Percentiles rank a stretch among this genome's conserved stretches.
These are phyloP conservation scores for Firmiana major DNA, from an alignment of 345 rosid species.

Conservation along the genomic window DNA sequence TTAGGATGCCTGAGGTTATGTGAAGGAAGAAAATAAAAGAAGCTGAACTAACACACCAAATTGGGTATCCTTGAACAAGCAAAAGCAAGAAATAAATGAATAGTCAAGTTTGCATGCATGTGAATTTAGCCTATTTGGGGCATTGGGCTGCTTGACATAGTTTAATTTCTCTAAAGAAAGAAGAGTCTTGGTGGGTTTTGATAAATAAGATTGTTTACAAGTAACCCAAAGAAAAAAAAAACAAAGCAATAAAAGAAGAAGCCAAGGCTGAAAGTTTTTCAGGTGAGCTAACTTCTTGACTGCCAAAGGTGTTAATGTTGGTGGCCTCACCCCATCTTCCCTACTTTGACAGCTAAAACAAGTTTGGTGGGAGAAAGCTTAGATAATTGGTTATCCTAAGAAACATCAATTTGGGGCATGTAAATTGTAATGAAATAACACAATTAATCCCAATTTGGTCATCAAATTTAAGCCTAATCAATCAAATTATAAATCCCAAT, in stretches of 20 bases:
- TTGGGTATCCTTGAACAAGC: conserved; percentile 20
- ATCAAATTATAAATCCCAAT: neutral
- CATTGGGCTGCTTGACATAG: neutral
- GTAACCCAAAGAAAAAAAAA: conserved; percentile 11
- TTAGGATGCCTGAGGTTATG: conserved; percentile 19
- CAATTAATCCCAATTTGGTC: neutral
- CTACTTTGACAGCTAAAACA: conserved; percentile 19
- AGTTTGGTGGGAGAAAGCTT: conserved; percentile 13
- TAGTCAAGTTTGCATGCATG: conserved; percentile 7
- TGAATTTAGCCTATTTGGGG: neutral
- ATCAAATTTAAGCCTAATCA: neutral
- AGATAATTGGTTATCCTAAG: neutral
- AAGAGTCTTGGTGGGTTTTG: conserved; percentile 29
- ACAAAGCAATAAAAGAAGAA: neutral
- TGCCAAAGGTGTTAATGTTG: conserved; percentile 26
- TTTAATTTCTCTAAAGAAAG: neutral
- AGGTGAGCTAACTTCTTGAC: conserved; percentile 57
- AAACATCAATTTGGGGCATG: neutral
- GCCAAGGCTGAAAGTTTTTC: conserved; percentile 1
- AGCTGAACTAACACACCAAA: conserved; percentile 89
- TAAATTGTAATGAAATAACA: too few species aligned
- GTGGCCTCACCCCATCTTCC: conserved; percentile 26
- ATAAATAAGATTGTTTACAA: conserved; percentile 7
- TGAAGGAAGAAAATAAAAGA: conserved; percentile 24
- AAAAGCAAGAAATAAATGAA: conserved; percentile 4